Conservation (phyloP, 352 stramenopile genomes). For the Pythium aristosporum region DNA sequence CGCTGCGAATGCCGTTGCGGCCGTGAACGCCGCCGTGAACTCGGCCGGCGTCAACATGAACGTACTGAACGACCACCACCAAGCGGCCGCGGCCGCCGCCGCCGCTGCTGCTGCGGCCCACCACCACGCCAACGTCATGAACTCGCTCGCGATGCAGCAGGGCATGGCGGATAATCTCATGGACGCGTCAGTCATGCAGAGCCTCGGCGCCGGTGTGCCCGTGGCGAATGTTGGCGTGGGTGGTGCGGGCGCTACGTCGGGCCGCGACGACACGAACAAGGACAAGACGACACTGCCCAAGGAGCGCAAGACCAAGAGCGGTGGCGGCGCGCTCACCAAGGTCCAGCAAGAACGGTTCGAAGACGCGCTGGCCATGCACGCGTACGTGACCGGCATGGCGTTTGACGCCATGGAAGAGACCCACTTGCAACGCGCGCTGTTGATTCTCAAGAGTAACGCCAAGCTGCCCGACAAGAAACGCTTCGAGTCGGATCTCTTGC, state of each 20-base stretch:
- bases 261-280: conserved; percentile 35
- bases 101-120: conserved; percentile 28
- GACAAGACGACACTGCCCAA: conserved; percentile 33
- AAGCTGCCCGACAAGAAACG: conserved; percentile 75
- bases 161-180: conserved; percentile 67
- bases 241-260: background rate
- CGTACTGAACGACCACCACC: conserved; percentile 26
- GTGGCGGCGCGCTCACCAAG: conserved; percentile 48
- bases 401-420: conserved; percentile 76
- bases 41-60: conserved; percentile 19
- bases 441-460: conserved; percentile 52
- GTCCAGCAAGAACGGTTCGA: conserved; percentile 70
- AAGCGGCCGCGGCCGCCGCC: conserved; percentile 23
- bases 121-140: conserved; percentile 67
- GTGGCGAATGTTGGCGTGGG: background rate
- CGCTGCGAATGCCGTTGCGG: conserved; percentile 24
- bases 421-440: conserved; percentile 61
- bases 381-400: conserved; percentile 74
- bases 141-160: conserved; percentile 76
- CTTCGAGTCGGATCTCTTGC: conserved; percentile 57
- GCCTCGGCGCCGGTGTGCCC: background rate
- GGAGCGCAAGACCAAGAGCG: conserved; percentile 45
- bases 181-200: conserved; percentile 44
- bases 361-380: conserved; percentile 79
- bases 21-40: conserved; percentile 17